Percentiles rank a stretch among this genome's conserved stretches.
Conservation (phyloP, 768 basidiomycete species). For the Naganishia vaughanmartiniae region DNA sequence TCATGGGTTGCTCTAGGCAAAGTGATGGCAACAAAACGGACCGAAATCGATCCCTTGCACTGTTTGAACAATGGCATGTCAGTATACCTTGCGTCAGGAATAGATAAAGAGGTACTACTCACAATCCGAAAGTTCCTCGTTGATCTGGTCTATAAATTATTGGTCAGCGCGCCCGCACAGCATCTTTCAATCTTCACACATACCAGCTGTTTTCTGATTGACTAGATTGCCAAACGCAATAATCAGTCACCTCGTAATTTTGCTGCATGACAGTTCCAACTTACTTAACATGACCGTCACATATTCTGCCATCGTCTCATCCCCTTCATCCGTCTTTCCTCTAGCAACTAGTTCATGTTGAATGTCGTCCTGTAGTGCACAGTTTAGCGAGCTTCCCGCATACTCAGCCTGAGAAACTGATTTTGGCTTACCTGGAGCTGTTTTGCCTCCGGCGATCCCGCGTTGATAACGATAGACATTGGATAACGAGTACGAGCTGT, state of each 20-base stretch:
- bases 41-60: conserved; percentile 26
- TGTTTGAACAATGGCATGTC: not conserved
- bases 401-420: not conserved
- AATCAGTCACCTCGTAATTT: not conserved
- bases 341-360: conserved; percentile 11
- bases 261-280: conserved; percentile 15
- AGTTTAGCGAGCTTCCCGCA: not conserved
- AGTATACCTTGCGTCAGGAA: not conserved
- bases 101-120: conserved; percentile 5
- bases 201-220: conserved; percentile 43
- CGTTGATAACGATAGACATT: conserved; percentile 19
- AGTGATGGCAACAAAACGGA: conserved; percentile 8
- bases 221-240: conserved; percentile 31
- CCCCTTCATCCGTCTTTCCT: conserved; percentile 28
- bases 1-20: conserved; percentile 38
- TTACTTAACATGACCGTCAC: conserved; percentile 49
- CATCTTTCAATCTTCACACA: not conserved
- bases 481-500: not conserved
- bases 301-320: conserved; percentile 52
- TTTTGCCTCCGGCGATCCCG: conserved; percentile 16
- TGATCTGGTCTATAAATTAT: conserved; percentile 33
- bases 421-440: conserved; percentile 16
- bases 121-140: conserved; percentile 50
- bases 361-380: not conserved
- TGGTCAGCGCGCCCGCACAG: not conserved